Percentiles rank a stretch among this genome's conserved stretches.
Conservation (phyloP, 1,284 basidiomycete genomes). For the Leccinum pachyderme region DNA sequence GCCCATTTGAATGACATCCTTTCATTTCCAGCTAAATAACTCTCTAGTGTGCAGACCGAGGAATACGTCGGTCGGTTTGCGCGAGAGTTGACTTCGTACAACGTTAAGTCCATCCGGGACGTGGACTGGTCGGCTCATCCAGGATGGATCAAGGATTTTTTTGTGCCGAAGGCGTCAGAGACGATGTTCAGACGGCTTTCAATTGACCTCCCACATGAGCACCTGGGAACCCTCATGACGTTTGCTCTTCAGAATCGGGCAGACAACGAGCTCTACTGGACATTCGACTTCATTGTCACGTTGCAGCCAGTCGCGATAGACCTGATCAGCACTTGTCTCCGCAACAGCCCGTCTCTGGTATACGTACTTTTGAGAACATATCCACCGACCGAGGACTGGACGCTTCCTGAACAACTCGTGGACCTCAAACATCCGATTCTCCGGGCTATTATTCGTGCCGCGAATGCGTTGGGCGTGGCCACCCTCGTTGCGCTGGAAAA, state of each 20-base stretch:
- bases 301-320: slow-evolving; percentile 33
- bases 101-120: slow-evolving; percentile 34
- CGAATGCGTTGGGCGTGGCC: slow-evolving; percentile 52
- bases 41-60: slow-evolving; percentile 54
- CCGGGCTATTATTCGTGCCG: slow-evolving; percentile 49
- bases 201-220: slow-evolving; percentile 29
- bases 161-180: slow-evolving; percentile 30
- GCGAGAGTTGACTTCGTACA: slow-evolving; percentile 43
- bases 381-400: slow-evolving; percentile 38
- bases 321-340: slow-evolving; percentile 43
- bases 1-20: background rate
- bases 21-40: background rate
- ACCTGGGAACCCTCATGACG: slow-evolving; percentile 40
- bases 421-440: slow-evolving; percentile 39
- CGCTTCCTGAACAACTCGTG: slow-evolving; percentile 34
- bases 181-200: slow-evolving; percentile 33
- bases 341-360: slow-evolving; percentile 48
- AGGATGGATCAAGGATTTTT: slow-evolving; percentile 26
- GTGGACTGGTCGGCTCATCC: slow-evolving; percentile 46
- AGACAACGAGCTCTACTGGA: slow-evolving; percentile 52
- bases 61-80: slow-evolving; percentile 50
- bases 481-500: slow-evolving; percentile 58
- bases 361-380: slow-evolving; percentile 51
- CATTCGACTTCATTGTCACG: slow-evolving; percentile 43
- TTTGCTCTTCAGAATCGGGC: slow-evolving; percentile 47